These are phyloP conservation scores for Lenwebbia sp. DNA, from an alignment of 345 rosid species.

Conservation along the genomic window DNA sequence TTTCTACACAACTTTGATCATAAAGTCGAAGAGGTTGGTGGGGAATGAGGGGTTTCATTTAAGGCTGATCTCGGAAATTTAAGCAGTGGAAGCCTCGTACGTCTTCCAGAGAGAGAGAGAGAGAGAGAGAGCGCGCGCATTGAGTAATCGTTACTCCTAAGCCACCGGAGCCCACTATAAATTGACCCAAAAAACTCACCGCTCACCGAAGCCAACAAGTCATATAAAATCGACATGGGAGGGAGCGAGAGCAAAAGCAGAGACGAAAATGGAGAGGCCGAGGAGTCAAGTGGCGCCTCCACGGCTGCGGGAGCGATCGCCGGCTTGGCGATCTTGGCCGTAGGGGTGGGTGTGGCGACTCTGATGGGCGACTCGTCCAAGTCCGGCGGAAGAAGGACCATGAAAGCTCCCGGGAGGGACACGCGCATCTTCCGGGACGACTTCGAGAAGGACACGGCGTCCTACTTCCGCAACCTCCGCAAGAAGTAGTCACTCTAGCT, in stretches of 20 bases:
- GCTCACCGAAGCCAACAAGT: not conserved
- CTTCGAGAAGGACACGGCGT: not conserved
- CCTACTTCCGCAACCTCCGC: slow-evolving; percentile 1
- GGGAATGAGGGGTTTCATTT: not conserved
- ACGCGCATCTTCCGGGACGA: not conserved
- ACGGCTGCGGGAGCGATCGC: not conserved
- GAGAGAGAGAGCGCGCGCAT: not conserved
- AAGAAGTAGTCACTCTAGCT: not conserved
- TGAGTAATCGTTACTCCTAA: not conserved
- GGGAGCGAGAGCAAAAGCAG: not conserved
- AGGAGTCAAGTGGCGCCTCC: not conserved
- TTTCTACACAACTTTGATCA: not conserved
- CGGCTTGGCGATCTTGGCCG: not conserved
- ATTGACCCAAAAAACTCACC: not conserved
- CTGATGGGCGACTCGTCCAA: not conserved
- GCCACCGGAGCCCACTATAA: not conserved
- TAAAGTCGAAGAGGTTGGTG: not conserved
- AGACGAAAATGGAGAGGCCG: not conserved
- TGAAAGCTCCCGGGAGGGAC: slow-evolving; percentile 11
- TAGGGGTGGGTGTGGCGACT: not conserved
- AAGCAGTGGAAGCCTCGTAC: not conserved
- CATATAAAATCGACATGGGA: not conserved
- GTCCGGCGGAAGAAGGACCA: not conserved
- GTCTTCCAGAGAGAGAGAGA: not conserved
- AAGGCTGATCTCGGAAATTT: not conserved